phyloP scores from a whole-genome alignment of 164 flowering plant species.

The Vitis vinifera region ASM3070453v1 NC_081819.1:19691001-19691500 shows the following conservation, averaged over 20 bases:
- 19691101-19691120: constrained; percentile 15
- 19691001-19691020: too few species aligned
- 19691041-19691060: too few species aligned
- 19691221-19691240: constrained; percentile 23
- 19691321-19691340: constrained; percentile 19
- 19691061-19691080: neutral
- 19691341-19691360: constrained; percentile 19
- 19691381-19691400: constrained; percentile 37
- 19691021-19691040: too few species aligned
- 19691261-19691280: constrained; percentile 18
- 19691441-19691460: neutral
- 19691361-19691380: constrained; percentile 16
- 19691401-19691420: constrained; percentile 10
- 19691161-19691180: constrained; percentile 16
- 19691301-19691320: constrained; percentile 12
- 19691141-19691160: constrained; percentile 22
- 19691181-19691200: constrained; percentile 10
- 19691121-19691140: constrained; percentile 21
- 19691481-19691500: too few species aligned
- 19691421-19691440: too few species aligned
- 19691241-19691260: constrained; percentile 21
- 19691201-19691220: constrained; percentile 19
- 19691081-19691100: constrained; percentile 8
- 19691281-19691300: constrained; percentile 11
- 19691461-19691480: neutral